Conservation (phyloP, 306 rosid genomes). For the Astragalus glycyphyllos region DNA sequence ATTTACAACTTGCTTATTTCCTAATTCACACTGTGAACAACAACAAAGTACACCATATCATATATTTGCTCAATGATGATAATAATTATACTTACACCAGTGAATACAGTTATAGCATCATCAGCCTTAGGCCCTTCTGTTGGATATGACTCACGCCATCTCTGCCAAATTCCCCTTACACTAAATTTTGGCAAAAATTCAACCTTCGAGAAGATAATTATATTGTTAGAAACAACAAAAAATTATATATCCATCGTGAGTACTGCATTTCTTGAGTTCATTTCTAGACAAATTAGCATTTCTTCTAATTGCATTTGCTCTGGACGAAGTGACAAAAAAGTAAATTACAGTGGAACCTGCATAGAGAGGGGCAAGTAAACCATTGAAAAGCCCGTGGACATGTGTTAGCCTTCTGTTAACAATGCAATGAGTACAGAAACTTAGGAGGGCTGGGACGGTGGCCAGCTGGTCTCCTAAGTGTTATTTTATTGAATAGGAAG, state of each 20-base stretch:
- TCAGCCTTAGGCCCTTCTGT: conserved; percentile 58
- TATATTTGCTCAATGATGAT: conserved; percentile 20
- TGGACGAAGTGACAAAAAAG: conserved; percentile 32
- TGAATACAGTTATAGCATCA: conserved; percentile 76
- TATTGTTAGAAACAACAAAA: conserved; percentile 41
- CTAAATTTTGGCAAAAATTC: conserved; percentile 96
- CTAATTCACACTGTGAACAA: too few relatives aligned
- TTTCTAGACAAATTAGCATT: conserved; percentile 4
- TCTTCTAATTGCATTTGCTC: conserved; percentile 1
- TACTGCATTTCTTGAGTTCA: conserved; percentile 31
- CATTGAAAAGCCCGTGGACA: conserved; percentile 96
- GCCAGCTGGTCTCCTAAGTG: too few relatives aligned
- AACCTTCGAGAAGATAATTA: conserved; percentile 67
- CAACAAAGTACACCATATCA: conserved; percentile 18
- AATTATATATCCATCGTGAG: conserved; percentile 7
- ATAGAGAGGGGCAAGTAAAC: conserved; percentile 83
- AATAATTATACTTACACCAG: conserved; percentile 76
- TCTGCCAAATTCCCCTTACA: conserved; percentile 93
- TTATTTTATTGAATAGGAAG: too few relatives aligned
- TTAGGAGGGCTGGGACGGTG: too few relatives aligned
- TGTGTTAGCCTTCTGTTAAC: too few relatives aligned
- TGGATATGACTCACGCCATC: conserved; percentile 95
- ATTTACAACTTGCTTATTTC: too few relatives aligned
- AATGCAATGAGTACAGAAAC: too few relatives aligned
- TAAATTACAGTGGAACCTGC: conserved; percentile 82